A percentile compares a stretch with the other conserved stretches of the same genome.
These are phyloP conservation scores for Cardamine occulta DNA, from an alignment of 345 rosid species.

Conservation along the genomic window DNA sequence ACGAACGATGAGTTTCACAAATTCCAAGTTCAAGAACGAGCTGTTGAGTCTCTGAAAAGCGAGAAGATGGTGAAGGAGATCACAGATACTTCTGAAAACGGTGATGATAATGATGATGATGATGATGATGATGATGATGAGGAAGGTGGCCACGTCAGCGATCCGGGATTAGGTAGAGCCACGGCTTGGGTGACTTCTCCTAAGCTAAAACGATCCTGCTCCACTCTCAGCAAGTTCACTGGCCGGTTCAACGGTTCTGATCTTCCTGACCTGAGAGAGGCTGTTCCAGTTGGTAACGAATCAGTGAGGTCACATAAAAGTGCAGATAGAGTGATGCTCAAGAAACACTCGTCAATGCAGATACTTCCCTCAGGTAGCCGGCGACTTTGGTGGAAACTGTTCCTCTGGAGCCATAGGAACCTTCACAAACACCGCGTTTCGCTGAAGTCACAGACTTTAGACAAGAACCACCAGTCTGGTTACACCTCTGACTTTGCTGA, in stretches of 20 bases:
- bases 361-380: conserved; percentile 86
- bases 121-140: conserved; percentile 40
- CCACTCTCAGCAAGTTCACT: conserved; percentile 55
- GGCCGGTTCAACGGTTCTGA: conserved; percentile 48
- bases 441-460: conserved; percentile 47
- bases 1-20: conserved; percentile 63
- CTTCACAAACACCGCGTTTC: conserved; percentile 51
- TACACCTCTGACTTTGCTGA: conserved; percentile 85
- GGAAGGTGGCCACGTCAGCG: conserved; percentile 76
- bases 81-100: conserved; percentile 37
- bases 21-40: conserved; percentile 53
- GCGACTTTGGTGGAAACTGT: conserved; percentile 83
- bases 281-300: conserved; percentile 44
- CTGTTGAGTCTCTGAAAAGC: conserved; percentile 33
- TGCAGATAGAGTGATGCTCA: conserved; percentile 91
- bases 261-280: conserved; percentile 45
- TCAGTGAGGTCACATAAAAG: conserved; percentile 62
- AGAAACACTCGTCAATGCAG: conserved; percentile 92
- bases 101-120: conserved; percentile 36
- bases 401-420: conserved; percentile 96
- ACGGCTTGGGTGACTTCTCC: conserved; percentile 67
- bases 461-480: conserved; percentile 71
- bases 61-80: conserved; percentile 19
- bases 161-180: conserved; percentile 70
- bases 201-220: conserved; percentile 80